A percentile compares a stretch with the other conserved stretches of the same genome.
These are phyloP conservation scores for Puccinia novopanici DNA, from an alignment of 1,284 basidiomycete species.

Conservation along the genomic window DNA sequence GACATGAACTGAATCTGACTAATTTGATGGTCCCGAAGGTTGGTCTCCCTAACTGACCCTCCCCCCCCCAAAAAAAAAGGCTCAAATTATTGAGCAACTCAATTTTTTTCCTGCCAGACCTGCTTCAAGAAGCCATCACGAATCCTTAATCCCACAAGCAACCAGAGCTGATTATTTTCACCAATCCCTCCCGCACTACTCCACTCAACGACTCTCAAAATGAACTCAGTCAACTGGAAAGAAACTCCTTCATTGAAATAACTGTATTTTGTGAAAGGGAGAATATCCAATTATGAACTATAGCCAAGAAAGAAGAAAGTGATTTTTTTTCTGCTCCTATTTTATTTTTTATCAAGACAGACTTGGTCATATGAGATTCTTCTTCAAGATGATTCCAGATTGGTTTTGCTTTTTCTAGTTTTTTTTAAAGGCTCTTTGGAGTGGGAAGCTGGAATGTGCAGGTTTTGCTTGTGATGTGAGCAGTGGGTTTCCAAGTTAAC, in stretches of 20 bases:
- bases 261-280: too few relatives aligned
- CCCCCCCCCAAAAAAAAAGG: not conserved
- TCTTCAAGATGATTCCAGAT: too few relatives aligned
- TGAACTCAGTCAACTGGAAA: slow-evolving; percentile 15
- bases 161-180: slow-evolving; percentile 25
- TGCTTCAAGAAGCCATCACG: slow-evolving; percentile 11
- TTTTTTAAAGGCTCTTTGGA: too few relatives aligned
- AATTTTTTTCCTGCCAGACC: not conserved
- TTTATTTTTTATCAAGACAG: too few relatives aligned
- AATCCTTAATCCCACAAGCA: not conserved
- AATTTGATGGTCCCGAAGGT: slow-evolving; percentile 41
- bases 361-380: too few relatives aligned
- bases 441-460: too few relatives aligned
- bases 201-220: not conserved
- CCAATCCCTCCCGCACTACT: slow-evolving; percentile 30
- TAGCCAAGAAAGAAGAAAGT: too few relatives aligned
- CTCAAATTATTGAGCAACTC: not conserved
- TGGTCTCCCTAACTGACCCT: not conserved
- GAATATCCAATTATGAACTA: too few relatives aligned
- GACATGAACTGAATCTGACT: slow-evolving; percentile 9
- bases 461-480: too few relatives aligned
- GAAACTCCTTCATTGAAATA: slow-evolving; percentile 44
- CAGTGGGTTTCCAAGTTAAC: too few relatives aligned
- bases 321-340: too few relatives aligned
- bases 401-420: too few relatives aligned